A percentile compares a stretch with the other conserved stretches of the same genome.
phyloP scores from a whole-genome alignment of 345 rosid genomes.

The Salix purpurea region DNA sequence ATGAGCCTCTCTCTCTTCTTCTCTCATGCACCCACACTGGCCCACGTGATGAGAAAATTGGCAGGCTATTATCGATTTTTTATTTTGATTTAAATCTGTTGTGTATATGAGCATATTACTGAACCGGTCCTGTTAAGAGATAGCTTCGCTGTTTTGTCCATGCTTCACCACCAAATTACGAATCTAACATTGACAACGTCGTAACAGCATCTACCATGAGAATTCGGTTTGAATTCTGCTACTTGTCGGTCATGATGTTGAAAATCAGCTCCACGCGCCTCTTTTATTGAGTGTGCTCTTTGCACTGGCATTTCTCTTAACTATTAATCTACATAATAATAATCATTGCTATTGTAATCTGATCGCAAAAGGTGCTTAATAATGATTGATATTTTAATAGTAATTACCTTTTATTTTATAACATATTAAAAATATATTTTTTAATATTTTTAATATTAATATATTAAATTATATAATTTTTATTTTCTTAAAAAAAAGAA shows the following conservation, averaged over 20 bases:
- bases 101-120: neutral
- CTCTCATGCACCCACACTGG: slow-evolving; percentile 13
- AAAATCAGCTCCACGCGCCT: neutral
- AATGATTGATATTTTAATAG: too few relatives aligned
- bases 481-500: too few relatives aligned
- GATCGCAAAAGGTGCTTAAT: too few relatives aligned
- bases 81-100: neutral
- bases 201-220: neutral
- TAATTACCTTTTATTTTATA: too few relatives aligned
- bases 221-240: neutral
- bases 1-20: neutral
- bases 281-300: neutral
- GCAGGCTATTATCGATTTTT: neutral
- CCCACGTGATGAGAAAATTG: slow-evolving; percentile 17
- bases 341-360: too few relatives aligned
- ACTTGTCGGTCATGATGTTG: neutral
- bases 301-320: neutral
- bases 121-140: neutral
- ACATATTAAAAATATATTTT: too few relatives aligned
- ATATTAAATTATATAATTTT: too few relatives aligned
- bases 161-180: neutral
- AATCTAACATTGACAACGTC: neutral
- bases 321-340: neutral
- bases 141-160: neutral
- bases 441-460: too few relatives aligned